A percentile compares a stretch with the other conserved stretches of the same genome.
Evolutionary conservation across 1,139 yeast species (phyloP).

Genomic region (Suhomyces bolitotheri): DNA sequence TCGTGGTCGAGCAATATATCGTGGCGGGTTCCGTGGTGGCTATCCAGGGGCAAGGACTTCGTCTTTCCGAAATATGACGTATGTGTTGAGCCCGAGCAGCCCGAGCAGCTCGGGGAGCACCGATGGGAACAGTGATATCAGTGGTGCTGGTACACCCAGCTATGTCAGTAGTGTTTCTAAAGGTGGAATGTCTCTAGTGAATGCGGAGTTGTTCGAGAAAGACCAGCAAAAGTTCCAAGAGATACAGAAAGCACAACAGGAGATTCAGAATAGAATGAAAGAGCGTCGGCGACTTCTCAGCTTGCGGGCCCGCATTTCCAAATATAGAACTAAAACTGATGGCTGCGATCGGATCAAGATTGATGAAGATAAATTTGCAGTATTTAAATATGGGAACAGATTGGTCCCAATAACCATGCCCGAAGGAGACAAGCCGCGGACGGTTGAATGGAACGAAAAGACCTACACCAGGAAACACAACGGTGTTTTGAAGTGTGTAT

Average conservation of each 20-base stretch:
- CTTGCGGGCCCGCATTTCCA: slow-evolving; percentile 12
- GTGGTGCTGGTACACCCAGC: background rate
- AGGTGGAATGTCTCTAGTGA: slow-evolving; percentile 41
- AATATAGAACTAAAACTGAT: slow-evolving; percentile 31
- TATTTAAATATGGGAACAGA: slow-evolving; percentile 33
- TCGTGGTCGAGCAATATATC: slow-evolving; percentile 9
- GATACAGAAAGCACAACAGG: slow-evolving; percentile 18
- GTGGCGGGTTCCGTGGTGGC: slow-evolving; percentile 10
- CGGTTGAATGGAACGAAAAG: slow-evolving; percentile 33
- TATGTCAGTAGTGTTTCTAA: slow-evolving; percentile 29
- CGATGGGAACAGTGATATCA: background rate
- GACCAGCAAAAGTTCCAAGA: slow-evolving; percentile 24
- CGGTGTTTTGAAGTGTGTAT: slow-evolving; percentile 30
- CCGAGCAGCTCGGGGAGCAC: background rate
- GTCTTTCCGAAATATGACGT: slow-evolving; percentile 26
- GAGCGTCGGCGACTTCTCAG: slow-evolving; percentile 16
- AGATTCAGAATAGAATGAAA: slow-evolving; percentile 19
- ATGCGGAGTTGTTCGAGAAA: slow-evolving; percentile 32
- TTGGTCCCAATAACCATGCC: slow-evolving; percentile 32
- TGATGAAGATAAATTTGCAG: slow-evolving; percentile 36
- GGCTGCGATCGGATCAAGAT: slow-evolving; percentile 40
- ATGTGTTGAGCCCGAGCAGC: slow-evolving; percentile 18
- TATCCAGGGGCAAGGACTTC: slow-evolving; percentile 3
- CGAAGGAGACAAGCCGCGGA: slow-evolving; percentile 15
- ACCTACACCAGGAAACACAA: slow-evolving; percentile 24